phyloP scores from a whole-genome alignment of 352 stramenopile species.

The Hyaloperonospora brassicae region DNA sequence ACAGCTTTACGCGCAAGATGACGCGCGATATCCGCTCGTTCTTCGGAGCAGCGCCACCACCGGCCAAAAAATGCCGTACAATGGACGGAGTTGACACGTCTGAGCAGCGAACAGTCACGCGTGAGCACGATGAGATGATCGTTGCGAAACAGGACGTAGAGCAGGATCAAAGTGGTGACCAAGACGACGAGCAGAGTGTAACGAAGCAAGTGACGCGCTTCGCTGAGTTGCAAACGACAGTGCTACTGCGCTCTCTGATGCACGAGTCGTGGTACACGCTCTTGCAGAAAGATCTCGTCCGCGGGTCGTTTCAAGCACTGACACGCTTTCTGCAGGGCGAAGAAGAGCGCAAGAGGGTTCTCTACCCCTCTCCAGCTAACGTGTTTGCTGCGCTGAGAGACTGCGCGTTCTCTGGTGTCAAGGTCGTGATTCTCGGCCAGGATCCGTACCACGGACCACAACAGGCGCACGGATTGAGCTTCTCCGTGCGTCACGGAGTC shows the following conservation, averaged over 20 bases:
- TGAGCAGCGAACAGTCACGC: not conserved
- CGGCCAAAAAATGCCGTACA: slow-evolving; percentile 27
- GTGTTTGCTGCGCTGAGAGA: slow-evolving; percentile 88
- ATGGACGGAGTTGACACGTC: slow-evolving; percentile 1
- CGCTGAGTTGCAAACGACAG: slow-evolving; percentile 18
- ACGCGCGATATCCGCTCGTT: slow-evolving; percentile 57
- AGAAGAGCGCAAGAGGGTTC: slow-evolving; percentile 54
- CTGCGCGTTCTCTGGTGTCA: slow-evolving; percentile 78
- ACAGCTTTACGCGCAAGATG: not conserved
- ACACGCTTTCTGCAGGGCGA: slow-evolving; percentile 41
- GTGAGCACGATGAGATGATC: not conserved
- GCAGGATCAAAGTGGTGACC: slow-evolving; percentile 1
- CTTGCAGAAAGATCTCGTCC: slow-evolving; percentile 42
- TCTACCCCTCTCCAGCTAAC: slow-evolving; percentile 83
- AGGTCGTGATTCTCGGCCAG: slow-evolving; percentile 92
- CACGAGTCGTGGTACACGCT: slow-evolving; percentile 50
- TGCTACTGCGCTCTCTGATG: slow-evolving; percentile 36
- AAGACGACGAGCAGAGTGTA: slow-evolving; percentile 1
- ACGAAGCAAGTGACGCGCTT: slow-evolving; percentile 26
- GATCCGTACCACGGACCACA: slow-evolving; percentile 85
- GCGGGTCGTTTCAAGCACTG: slow-evolving; percentile 41
- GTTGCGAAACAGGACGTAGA: slow-evolving; percentile 2
- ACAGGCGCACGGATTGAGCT: slow-evolving; percentile 84
- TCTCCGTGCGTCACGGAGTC: slow-evolving; percentile 89
- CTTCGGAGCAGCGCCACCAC: slow-evolving; percentile 30